These are phyloP conservation scores for Thalassiosira hispida DNA, from an alignment of 352 stramenopile species.

Conservation along the genomic window DNA sequence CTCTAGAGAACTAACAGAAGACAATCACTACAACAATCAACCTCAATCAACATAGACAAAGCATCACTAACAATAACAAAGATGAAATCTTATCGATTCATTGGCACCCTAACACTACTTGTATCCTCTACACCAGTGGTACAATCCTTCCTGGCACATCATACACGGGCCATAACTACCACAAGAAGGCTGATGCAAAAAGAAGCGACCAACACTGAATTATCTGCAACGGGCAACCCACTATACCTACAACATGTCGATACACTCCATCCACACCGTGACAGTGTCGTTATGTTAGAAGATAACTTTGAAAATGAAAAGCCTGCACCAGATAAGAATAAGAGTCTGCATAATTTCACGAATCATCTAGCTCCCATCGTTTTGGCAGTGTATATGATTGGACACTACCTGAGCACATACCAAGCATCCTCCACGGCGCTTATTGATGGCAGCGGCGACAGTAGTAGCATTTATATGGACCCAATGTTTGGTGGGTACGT, in stretches of 20 bases:
- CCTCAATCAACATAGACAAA: too few relatives aligned
- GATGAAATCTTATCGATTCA: too few relatives aligned
- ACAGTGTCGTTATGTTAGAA: neutral
- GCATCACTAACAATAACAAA: too few relatives aligned
- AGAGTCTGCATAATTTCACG: neutral
- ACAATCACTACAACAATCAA: too few relatives aligned
- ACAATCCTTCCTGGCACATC: too few relatives aligned
- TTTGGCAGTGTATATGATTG: conserved; percentile 2
- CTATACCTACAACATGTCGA: neutral
- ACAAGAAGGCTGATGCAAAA: too few relatives aligned
- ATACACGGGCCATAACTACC: too few relatives aligned
- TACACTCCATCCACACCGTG: neutral
- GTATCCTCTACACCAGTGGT: too few relatives aligned
- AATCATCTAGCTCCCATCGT: neutral
- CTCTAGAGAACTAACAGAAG: too few relatives aligned
- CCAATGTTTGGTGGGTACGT: neutral
- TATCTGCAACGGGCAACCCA: neutral
- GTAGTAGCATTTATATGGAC: neutral
- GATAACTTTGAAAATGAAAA: neutral
- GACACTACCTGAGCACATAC: neutral
- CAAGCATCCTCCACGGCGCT: neutral
- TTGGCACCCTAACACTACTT: too few relatives aligned
- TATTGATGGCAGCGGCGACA: neutral
- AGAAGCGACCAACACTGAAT: neutral
- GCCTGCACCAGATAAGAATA: neutral